Percentiles rank a stretch among this genome's conserved stretches.
phyloP scores from a whole-genome alignment of 2,329 filamentous ascomycete species.

The Colletotrichum filicis region DNA sequence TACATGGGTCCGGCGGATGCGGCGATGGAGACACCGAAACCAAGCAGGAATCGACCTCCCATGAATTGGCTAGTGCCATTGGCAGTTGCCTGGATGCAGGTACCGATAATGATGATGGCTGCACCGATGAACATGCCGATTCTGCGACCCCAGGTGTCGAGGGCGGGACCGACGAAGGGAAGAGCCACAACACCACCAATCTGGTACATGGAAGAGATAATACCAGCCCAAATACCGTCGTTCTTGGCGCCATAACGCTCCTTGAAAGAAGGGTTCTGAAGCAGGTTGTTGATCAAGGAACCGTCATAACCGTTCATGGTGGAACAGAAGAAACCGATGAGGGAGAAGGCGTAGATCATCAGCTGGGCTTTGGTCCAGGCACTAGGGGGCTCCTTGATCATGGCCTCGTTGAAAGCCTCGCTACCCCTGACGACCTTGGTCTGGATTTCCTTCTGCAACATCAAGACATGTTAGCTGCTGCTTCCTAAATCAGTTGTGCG shows the following conservation, averaged over 20 bases:
- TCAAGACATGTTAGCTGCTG: background rate
- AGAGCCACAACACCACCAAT: constrained; percentile 60
- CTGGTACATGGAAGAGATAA: constrained; percentile 63
- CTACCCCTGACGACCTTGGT: constrained; percentile 61
- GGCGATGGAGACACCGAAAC: constrained; percentile 63
- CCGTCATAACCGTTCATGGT: constrained; percentile 65
- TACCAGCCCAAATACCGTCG: constrained; percentile 58
- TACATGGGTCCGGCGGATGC: constrained; percentile 59
- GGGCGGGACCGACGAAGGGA: constrained; percentile 57
- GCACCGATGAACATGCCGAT: constrained; percentile 57
- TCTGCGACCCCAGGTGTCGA: constrained; percentile 59
- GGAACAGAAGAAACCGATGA: constrained; percentile 60
- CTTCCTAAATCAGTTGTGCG: background rate
- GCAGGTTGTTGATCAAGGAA: constrained; percentile 60
- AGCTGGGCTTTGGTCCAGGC: constrained; percentile 52
- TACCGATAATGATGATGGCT: constrained; percentile 54
- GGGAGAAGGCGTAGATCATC: constrained; percentile 55
- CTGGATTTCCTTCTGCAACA: constrained; percentile 38
- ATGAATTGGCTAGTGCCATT: constrained; percentile 54
- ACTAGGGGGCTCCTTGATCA: constrained; percentile 61
- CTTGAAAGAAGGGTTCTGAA: constrained; percentile 53
- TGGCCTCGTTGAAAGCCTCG: constrained; percentile 65
- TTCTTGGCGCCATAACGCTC: constrained; percentile 52
- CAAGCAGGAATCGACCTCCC: constrained; percentile 70
- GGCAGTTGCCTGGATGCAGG: constrained; percentile 57